Base-by-base conservation (phyloP, 495 filamentous ascomycete species). In the Penicillium ochrochloron region DNA sequence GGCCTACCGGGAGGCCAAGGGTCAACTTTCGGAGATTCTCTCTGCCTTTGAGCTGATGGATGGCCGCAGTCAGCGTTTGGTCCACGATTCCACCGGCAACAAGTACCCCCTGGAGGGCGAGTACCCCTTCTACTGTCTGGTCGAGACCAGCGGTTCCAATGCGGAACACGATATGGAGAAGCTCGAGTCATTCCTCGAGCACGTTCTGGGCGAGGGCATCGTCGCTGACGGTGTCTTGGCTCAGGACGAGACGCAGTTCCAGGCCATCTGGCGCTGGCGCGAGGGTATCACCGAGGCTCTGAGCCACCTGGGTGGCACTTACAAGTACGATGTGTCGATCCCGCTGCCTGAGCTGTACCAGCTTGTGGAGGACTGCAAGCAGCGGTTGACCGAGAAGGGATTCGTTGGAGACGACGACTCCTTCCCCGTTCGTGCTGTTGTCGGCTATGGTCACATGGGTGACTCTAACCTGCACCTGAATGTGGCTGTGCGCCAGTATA, bases 11-110 rank as follows among this genome's bases (percentile, higher is more conserved):
- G 90, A 91, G 74, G 95, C 95, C 33, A 98, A 98, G 81, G 79
- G 84, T 41, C 91, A 96, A 69, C 86, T 99, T 15, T 90, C 89
- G 7, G 95, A 99, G 78, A 96, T 99, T 73, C 86, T 99, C 5
- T 97, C 94, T 0, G 95, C 95, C 1, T 99, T 99, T 70, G 95
- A 99, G 79, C 82, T 99, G 63, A 98, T 98, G 94, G 95, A 99
- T 66, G 87, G 86, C 56, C 81, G 85, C 60, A 91, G 84, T 53
- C 96, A 98, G 75, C 75, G 84, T 27, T 77, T 97, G 3, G 90
- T 97, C 9, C 82, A 86, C 33, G 76, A 83, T 34, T 91, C 92
- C 17, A 92, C 89, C 5, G 86, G 88, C 31, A 93, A 88, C 72
- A 91, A 90, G 73, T 78, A 84, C 27, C 95, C 95, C 4, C 80